phyloP scores from a whole-genome alignment of 2,329 filamentous ascomycete genomes.

The Blastomyces percursus region DNA sequence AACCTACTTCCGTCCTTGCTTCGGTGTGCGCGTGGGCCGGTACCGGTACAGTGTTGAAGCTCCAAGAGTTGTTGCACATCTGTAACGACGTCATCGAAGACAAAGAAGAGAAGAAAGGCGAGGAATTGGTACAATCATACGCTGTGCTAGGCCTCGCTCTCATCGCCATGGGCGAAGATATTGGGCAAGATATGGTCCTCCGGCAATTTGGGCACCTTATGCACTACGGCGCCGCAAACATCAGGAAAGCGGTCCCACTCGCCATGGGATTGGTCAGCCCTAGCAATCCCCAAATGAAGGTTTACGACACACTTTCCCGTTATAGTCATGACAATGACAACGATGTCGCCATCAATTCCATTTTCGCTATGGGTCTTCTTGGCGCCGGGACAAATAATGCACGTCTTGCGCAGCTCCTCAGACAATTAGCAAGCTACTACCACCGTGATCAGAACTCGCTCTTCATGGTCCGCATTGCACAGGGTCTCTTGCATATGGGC shows the following conservation, averaged over 20 bases:
- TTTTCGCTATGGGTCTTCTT: constrained; percentile 96
- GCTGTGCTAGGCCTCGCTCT: constrained; percentile 88
- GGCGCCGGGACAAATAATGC: constrained; percentile 98
- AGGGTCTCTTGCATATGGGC: constrained; percentile 96
- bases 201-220: constrained; percentile 96
- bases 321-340: constrained; percentile 99
- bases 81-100: constrained; percentile 97
- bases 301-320: constrained; percentile 93
- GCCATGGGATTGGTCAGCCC: constrained; percentile 95
- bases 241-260: constrained; percentile 86
- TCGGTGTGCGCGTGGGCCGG: constrained; percentile 98
- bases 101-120: constrained; percentile 85
- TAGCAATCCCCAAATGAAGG: constrained; percentile 99
- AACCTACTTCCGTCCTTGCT: constrained; percentile 85
- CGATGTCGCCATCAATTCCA: constrained; percentile 95
- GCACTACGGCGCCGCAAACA: constrained; percentile 98
- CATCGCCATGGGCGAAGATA: constrained; percentile 95
- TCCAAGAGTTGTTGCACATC: constrained; percentile 93
- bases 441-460: constrained; percentile 90
- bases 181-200: constrained; percentile 97
- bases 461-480: constrained; percentile 98
- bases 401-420: constrained; percentile 80
- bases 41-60: constrained; percentile 90
- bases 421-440: constrained; percentile 96
- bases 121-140: constrained; percentile 91